Evolutionary conservation across 2,329 filamentous ascomycete species (phyloP).

Genomic region (Venturia carpophila): DNA sequence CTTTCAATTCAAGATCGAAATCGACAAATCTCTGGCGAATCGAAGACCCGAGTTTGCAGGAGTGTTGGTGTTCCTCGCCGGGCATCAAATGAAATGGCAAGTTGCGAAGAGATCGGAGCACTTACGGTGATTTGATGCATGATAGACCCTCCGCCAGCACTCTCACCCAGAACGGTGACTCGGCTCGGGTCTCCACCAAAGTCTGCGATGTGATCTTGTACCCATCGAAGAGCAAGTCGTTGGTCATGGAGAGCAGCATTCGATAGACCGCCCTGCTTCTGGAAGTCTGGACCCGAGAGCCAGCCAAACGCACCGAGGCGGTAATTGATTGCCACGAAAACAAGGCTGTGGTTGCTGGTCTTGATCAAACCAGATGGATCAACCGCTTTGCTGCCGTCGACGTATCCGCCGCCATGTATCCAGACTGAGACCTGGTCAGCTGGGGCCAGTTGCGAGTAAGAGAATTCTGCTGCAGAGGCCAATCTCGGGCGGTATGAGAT

Average conservation of each 20-base stretch:
- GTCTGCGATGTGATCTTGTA: conserved; percentile 32
- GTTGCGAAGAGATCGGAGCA: background rate
- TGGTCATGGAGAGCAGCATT: conserved; percentile 34
- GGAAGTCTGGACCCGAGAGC: conserved; percentile 28
- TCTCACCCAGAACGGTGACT: conserved; percentile 34
- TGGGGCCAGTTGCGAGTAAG: background rate
- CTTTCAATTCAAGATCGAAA: too few relatives aligned
- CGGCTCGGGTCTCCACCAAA: conserved; percentile 34
- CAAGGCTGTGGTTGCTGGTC: conserved; percentile 35
- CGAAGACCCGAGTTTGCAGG: too few relatives aligned
- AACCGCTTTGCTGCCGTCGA: conserved; percentile 34
- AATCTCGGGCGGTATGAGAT: background rate
- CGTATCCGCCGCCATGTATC: conserved; percentile 46
- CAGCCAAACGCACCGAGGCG: conserved; percentile 37
- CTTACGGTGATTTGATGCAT: conserved; percentile 33
- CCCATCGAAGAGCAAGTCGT: conserved; percentile 34
- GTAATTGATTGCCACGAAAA: conserved; percentile 41
- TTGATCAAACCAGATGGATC: conserved; percentile 28
- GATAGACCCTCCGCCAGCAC: conserved; percentile 32
- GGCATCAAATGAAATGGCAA: background rate
- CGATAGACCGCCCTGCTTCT: conserved; percentile 29
- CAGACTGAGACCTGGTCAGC: conserved; percentile 11
- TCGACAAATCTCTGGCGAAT: too few relatives aligned
- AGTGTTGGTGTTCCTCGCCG: too few relatives aligned
- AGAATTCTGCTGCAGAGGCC: background rate